Conservation (phyloP, 306 rosid species). For the Cucumis melo region DNA sequence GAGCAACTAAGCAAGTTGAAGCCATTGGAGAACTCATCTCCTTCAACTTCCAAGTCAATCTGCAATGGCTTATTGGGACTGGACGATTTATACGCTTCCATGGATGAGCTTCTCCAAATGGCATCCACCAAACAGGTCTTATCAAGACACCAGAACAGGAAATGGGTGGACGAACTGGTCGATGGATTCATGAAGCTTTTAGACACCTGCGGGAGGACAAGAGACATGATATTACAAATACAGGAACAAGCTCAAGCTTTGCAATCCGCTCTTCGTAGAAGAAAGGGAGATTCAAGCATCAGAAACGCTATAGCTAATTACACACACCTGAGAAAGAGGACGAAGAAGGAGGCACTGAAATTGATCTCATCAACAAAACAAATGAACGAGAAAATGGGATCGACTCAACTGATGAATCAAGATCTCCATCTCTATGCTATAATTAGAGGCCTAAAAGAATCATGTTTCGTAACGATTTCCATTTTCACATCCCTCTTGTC, state of each 20-base stretch:
- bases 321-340: conserved; percentile 13
- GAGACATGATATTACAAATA: conserved; percentile 28
- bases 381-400: conserved; percentile 2
- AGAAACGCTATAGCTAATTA: conserved; percentile 5
- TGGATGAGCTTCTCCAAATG: conserved; percentile 5
- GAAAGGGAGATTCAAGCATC: conserved; percentile 12
- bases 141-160: conserved; percentile 6
- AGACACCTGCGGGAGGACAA: conserved; percentile 43
- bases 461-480: conserved; percentile 8
- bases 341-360: conserved; percentile 8
- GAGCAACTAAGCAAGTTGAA: neutral
- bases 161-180: conserved; percentile 28
- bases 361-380: conserved; percentile 11
- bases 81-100: neutral
- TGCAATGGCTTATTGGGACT: neutral
- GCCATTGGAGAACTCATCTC: neutral
- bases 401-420: neutral
- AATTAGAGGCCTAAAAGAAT: conserved; percentile 17
- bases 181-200: conserved; percentile 41
- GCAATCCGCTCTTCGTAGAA: conserved; percentile 21
- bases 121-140: neutral
- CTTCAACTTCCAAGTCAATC: conserved; percentile 1
- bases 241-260: conserved; percentile 40
- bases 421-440: conserved; percentile 16
- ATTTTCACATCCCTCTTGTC: conserved; percentile 15